Evolutionary conservation across 192 early-diverging fungal genomes (phyloP), one percentile per base, ranked within the genome.

Genomic region (Gonapodya prolifera): DNA sequence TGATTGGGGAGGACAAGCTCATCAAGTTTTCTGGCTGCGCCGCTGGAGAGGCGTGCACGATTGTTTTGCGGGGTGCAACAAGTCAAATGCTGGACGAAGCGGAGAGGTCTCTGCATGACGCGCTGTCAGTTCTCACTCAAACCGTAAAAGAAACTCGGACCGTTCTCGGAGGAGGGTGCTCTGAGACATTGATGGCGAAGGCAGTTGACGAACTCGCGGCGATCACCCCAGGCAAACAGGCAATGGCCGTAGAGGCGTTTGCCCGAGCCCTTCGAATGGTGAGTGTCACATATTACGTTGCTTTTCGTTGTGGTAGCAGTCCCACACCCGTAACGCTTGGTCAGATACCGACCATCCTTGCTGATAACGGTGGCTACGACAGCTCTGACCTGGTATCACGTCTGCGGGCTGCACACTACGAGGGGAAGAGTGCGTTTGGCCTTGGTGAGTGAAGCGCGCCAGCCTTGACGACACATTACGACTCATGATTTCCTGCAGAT

Each of bases 1-100:
- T 99, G 78, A 98, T 99, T 86, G 97, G 97, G 69, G 97, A 99
- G 83, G 97, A 99, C 83, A 91, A 90, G 83, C 85, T 99, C 79
- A 95, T 99, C 84, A 99, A 97, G 84, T 99, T 99, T 82, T 91
- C 92, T 34, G 96, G 96, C 35, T 93, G 94, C 28, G 92, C 94
- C 74, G 97, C 95, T 34, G 95, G 96, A 35, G 93, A 95, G 82
- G 97, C 98, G 13, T 99, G 96, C 83, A 98, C 98, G n/a, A 87
- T 99, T 78, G 95, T 99, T 1, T 85, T 99, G 36, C 94, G 98
- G 77, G 96, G 96, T 78, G 96, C 96, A 29, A 97, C 96, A 16
- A 86, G 89, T 77, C 96, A 99, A 80, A 84, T 99, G 75, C 88
- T 99, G 35, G 98, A 98, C 84, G 96, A 99, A 82, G 94, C 95